These are phyloP conservation scores for Coemansia sp. DNA, from an alignment of 192 early-diverging fungal species.

Conservation along the genomic window DNA sequence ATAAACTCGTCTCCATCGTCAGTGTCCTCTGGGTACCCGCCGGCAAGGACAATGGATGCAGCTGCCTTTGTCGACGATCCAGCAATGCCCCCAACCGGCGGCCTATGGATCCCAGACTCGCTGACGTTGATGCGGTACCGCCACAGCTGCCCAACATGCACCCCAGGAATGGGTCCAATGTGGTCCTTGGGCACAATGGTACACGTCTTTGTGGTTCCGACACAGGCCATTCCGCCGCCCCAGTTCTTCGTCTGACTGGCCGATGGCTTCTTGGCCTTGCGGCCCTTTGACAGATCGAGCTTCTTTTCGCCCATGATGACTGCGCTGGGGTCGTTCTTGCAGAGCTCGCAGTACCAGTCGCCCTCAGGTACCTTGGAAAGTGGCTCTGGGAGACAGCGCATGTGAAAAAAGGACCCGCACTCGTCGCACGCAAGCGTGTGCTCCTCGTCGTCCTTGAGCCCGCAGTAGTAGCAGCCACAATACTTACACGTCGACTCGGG, in stretches of 20 bases:
- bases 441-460: constrained; percentile 58
- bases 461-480: constrained; percentile 61
- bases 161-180: constrained; percentile 62
- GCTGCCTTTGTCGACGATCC: constrained; percentile 59
- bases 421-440: constrained; percentile 65
- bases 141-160: constrained; percentile 64
- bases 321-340: constrained; percentile 52
- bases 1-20: constrained; percentile 68
- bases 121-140: constrained; percentile 49
- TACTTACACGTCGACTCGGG: constrained; percentile 30
- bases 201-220: constrained; percentile 44
- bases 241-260: constrained; percentile 58
- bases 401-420: constrained; percentile 61
- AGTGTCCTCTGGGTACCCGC: constrained; percentile 67
- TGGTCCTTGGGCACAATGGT: constrained; percentile 53
- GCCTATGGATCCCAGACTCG: constrained; percentile 64
- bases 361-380: constrained; percentile 47
- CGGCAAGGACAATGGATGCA: constrained; percentile 64
- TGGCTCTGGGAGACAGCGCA: constrained; percentile 51
- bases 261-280: constrained; percentile 57
- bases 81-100: constrained; percentile 66
- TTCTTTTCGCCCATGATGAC: constrained; percentile 51
- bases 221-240: constrained; percentile 64
- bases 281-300: constrained; percentile 44
- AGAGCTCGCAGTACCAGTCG: constrained; percentile 59